phyloP scores from a whole-genome alignment of 2,329 filamentous ascomycete genomes.

The Cercospora brassicicola region DNA sequence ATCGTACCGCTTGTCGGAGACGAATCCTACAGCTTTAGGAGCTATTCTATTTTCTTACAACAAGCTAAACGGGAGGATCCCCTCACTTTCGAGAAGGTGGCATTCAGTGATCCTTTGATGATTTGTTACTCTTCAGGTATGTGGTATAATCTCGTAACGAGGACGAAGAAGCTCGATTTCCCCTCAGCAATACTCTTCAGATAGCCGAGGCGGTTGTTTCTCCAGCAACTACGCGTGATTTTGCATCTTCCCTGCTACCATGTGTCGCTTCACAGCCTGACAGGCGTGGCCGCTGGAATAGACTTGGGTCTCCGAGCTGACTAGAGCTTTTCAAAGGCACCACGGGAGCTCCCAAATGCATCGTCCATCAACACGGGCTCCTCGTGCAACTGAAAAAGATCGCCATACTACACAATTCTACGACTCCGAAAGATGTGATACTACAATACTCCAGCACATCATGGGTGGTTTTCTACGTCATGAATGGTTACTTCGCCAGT shows the following conservation, averaged over 20 bases:
- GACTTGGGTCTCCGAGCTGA: background rate
- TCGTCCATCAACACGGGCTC: constrained; percentile 46
- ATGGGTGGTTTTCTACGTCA: constrained; percentile 51
- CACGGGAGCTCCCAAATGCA: constrained; percentile 48
- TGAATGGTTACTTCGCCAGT: constrained; percentile 23
- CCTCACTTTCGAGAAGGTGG: constrained; percentile 42
- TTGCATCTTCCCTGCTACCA: no score
- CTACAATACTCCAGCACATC: constrained; percentile 51
- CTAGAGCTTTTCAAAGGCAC: constrained; percentile 33
- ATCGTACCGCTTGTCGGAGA: constrained; percentile 33
- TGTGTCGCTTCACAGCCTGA: background rate
- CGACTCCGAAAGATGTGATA: constrained; percentile 43
- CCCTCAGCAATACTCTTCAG: background rate
- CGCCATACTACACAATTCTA: constrained; percentile 47
- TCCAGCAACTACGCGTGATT: no score
- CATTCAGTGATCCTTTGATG: constrained; percentile 47
- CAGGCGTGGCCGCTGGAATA: background rate
- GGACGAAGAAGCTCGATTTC: background rate
- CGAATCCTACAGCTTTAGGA: constrained; percentile 27
- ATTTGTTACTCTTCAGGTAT: constrained; percentile 46
- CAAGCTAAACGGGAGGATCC: constrained; percentile 34
- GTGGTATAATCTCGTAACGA: background rate
- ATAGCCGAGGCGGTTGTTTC: no score
- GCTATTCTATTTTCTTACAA: constrained; percentile 39
- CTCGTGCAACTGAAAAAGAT: constrained; percentile 50